A percentile compares a stretch with the other conserved stretches of the same genome.
Evolutionary conservation across 2,329 filamentous ascomycete genomes (phyloP).

Genomic region (Sphaerostilbella broomeana): DNA sequence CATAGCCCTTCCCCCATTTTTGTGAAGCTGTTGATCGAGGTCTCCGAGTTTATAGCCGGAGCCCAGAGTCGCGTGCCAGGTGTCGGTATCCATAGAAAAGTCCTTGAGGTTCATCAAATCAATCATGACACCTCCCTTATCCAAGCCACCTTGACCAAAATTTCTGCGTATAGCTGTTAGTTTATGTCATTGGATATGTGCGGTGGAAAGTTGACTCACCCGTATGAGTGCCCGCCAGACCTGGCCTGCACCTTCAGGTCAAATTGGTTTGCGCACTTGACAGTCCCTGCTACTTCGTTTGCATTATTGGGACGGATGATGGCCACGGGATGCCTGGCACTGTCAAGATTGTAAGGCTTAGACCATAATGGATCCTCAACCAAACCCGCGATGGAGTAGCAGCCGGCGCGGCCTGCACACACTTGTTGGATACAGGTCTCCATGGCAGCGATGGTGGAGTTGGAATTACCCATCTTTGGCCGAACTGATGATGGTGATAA

Average conservation of each 20-base stretch:
- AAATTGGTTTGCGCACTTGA: conserved; percentile 48
- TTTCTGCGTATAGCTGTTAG: conserved; percentile 23
- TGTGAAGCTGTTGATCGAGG: conserved; percentile 43
- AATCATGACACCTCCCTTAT: conserved; percentile 37
- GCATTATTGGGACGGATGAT: conserved; percentile 49
- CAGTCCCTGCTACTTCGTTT: conserved; percentile 48
- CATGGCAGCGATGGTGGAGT: conserved; percentile 33
- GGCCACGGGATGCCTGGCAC: conserved; percentile 44
- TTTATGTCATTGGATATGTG: not conserved
- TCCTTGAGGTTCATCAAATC: conserved; percentile 48
- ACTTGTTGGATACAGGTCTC: conserved; percentile 41
- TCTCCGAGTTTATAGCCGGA: conserved; percentile 47
- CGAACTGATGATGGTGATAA: too few species aligned
- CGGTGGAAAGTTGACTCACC: conserved; percentile 28
- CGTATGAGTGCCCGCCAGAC: conserved; percentile 60
- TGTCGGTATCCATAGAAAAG: conserved; percentile 46
- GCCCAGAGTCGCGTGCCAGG: conserved; percentile 50
- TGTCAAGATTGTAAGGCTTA: conserved; percentile 46
- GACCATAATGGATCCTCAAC: conserved; percentile 33
- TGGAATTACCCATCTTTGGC: conserved; percentile 14
- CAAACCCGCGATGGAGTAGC: conserved; percentile 18
- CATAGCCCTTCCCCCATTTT: conserved; percentile 49
- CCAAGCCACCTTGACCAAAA: conserved; percentile 41
- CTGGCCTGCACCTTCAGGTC: conserved; percentile 52
- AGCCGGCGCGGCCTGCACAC: conserved; percentile 38